Percentiles rank a stretch among this genome's conserved stretches.
phyloP scores from a whole-genome alignment of 768 basidiomycete genomes.

The Amanita brunnescens region DNA sequence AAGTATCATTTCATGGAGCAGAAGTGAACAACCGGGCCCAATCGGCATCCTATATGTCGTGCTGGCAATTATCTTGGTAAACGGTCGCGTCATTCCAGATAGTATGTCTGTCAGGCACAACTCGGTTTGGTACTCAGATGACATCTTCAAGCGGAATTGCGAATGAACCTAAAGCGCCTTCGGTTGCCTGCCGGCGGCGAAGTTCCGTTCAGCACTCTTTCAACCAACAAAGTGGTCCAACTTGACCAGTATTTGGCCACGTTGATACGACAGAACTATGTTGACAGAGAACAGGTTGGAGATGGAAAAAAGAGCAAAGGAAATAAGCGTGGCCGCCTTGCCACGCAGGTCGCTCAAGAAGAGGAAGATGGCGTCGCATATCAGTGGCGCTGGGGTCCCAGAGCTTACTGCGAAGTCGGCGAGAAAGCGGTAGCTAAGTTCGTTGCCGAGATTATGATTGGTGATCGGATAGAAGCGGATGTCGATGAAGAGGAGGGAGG shows the following conservation, averaged over 20 bases:
- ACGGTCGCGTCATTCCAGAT: constrained; percentile 66
- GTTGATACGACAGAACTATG: constrained; percentile 64
- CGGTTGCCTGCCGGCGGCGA: constrained; percentile 40
- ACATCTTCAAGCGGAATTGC: constrained; percentile 53
- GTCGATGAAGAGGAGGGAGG: constrained; percentile 30
- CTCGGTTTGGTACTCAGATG: background rate
- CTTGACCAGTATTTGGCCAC: constrained; percentile 59
- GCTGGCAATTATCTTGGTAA: constrained; percentile 76
- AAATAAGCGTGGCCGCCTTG: constrained; percentile 45
- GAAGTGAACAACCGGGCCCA: constrained; percentile 53
- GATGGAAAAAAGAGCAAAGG: constrained; percentile 33
- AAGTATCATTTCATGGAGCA: constrained; percentile 67
- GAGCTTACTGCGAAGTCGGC: constrained; percentile 76
- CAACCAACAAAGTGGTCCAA: constrained; percentile 40
- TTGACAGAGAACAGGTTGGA: constrained; percentile 57
- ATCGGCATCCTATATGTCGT: constrained; percentile 76
- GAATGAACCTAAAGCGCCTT: constrained; percentile 59
- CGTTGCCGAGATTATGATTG: constrained; percentile 74
- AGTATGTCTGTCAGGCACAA: constrained; percentile 35
- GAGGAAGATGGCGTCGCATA: constrained; percentile 31
- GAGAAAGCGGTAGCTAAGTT: constrained; percentile 70
- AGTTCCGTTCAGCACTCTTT: constrained; percentile 43
- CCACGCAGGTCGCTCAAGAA: constrained; percentile 32
- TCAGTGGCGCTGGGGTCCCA: constrained; percentile 85
- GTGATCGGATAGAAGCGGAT: constrained; percentile 20